Evolutionary conservation across 1,284 basidiomycete genomes (phyloP).

Genomic region (Lentinula novae-zelandiae): DNA sequence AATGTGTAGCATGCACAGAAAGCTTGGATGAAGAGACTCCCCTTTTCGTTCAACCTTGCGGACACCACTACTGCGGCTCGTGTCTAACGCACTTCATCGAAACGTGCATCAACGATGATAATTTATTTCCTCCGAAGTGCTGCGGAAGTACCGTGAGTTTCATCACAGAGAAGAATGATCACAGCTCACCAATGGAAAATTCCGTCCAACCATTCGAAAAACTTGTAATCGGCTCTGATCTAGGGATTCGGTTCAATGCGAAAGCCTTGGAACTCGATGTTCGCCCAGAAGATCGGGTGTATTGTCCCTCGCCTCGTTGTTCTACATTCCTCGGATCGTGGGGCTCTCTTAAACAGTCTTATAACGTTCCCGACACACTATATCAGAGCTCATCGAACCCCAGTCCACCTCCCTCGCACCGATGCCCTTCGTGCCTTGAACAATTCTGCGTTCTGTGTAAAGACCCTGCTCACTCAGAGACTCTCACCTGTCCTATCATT

Average conservation of each 20-base stretch:
- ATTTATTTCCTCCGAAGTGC: slow-evolving; percentile 40
- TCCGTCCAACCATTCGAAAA: neutral
- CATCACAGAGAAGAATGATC: neutral
- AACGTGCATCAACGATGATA: slow-evolving; percentile 35
- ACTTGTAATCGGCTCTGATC: neutral
- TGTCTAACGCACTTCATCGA: slow-evolving; percentile 36
- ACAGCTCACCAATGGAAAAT: neutral
- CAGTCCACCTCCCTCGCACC: neutral
- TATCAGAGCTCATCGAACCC: slow-evolving; percentile 16
- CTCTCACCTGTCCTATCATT: slow-evolving; percentile 15
- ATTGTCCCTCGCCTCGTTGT: slow-evolving; percentile 35
- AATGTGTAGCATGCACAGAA: slow-evolving; percentile 8
- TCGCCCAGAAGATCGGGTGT: slow-evolving; percentile 29
- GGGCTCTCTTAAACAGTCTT: neutral
- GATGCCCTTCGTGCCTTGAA: slow-evolving; percentile 25
- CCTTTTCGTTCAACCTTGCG: slow-evolving; percentile 1
- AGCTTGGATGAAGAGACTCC: neutral
- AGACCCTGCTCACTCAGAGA: slow-evolving; percentile 24
- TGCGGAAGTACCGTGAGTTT: slow-evolving; percentile 26
- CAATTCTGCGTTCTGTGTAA: slow-evolving; percentile 36
- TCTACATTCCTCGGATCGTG: slow-evolving; percentile 37
- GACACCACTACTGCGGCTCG: slow-evolving; percentile 27
- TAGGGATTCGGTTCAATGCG: slow-evolving; percentile 23
- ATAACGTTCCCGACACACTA: neutral
- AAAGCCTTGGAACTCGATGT: slow-evolving; percentile 35